These are phyloP conservation scores for Cardamine resedifolia DNA, from an alignment of 345 rosid species.

Conservation along the genomic window DNA sequence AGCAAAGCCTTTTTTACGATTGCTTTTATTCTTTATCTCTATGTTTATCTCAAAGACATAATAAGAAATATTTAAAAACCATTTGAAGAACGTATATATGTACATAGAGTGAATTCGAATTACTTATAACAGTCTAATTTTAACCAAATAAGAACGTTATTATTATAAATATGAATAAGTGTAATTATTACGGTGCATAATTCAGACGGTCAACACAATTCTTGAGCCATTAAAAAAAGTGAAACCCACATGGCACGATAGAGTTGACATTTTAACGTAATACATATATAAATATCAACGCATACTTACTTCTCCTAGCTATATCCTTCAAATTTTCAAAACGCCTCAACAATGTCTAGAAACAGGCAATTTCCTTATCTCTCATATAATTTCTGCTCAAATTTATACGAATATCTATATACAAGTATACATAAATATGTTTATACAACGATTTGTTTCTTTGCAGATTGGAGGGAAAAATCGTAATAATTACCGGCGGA, in stretches of 20 bases:
- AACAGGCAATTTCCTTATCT: conserved; percentile 20
- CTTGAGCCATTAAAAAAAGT: conserved; percentile 39
- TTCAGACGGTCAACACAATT: conserved; percentile 23
- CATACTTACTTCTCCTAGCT: background rate
- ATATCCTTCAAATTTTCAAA: background rate
- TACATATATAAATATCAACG: conserved; percentile 11
- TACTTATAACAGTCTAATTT: background rate
- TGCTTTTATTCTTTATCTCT: too few relatives aligned
- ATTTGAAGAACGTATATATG: background rate
- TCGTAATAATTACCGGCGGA: conserved; percentile 80
- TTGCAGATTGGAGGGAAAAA: conserved; percentile 78
- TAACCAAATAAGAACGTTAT: background rate
- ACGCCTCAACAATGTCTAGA: conserved; percentile 27
- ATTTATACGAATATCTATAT: background rate
- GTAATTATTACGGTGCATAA: conserved; percentile 6
- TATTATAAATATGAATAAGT: background rate
- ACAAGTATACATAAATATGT: background rate
- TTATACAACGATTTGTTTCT: background rate
- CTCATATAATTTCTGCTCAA: background rate
- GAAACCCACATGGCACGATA: conserved; percentile 36
- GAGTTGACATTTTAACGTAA: conserved; percentile 27
- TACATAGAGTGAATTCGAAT: background rate
- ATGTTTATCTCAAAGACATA: too few relatives aligned
- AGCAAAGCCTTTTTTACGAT: too few relatives aligned
- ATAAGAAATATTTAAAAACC: background rate